Evolutionary conservation across 2,329 filamentous ascomycete genomes (phyloP), one percentile per base, ranked within the genome.

Genomic region (Cladosporium sp.): DNA sequence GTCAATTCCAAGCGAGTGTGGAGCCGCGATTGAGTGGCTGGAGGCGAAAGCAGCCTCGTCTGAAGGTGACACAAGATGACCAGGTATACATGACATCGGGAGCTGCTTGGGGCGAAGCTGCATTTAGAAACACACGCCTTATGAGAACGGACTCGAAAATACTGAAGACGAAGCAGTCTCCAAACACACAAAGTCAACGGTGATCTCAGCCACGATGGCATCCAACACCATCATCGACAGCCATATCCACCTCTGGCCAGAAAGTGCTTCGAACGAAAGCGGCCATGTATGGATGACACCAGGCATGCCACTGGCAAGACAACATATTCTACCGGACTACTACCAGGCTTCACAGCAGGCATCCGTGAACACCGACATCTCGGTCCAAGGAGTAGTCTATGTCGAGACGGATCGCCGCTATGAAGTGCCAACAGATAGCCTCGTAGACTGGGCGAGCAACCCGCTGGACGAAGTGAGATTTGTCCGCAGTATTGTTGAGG

Each of bases 201-300:
- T n/a, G n/a, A n/a, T n/a, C 9, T 27, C 9, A 27, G 22, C 22
- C 36, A 48, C 9, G 38, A 65, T 67, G 65, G 38, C 62, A 12
- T 54, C 57, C 3, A 55, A 52, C 35, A 55, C 55, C 22, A 84
- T 95, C 63, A 82, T 96, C 68, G 91, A 96, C 74, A 85, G 88
- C 33, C 92, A 96, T 74, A 85, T 96, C 69, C 91, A 96, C 72
- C 82, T 96, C 62, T 95, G 83, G 74, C 86, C 88, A 38, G 69
- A 74, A 39, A 78, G 79, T 47, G 86, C 72, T 40, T 65, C 66
- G 2, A 67, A 92, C 60, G 64, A 86, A 46, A 64, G 76, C 49
- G 78, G 79, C 33, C 79, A 94, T 55, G 72, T 79, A 51, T 95
- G 89, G 90, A 80, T 81, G 70, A 77, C 68, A 3, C 71, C 80